Evolutionary conservation across 345 rosid genomes (phyloP).

Genomic region (Eucalyptus regnans): DNA sequence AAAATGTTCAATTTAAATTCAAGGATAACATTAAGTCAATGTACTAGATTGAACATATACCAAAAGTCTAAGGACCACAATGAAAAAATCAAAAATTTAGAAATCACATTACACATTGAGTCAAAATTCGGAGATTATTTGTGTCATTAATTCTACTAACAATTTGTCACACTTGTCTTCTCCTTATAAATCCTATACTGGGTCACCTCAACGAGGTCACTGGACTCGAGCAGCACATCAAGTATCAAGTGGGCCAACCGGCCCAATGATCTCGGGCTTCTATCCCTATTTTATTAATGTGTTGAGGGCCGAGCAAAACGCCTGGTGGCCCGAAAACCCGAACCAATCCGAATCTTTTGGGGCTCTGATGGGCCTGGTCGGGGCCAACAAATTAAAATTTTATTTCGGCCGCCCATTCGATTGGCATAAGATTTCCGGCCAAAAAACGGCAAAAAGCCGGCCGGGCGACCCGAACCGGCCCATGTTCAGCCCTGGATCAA

Average conservation of each 20-base stretch:
- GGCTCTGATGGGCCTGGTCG: background rate
- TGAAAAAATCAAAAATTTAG: too few relatives aligned
- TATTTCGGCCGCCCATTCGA: too few relatives aligned
- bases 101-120: fast-evolving
- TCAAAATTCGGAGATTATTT: too few relatives aligned
- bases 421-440: background rate
- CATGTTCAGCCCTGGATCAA: background rate
- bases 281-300: background rate
- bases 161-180: too few relatives aligned
- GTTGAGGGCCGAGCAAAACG: background rate
- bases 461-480: background rate
- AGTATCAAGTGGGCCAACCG: background rate
- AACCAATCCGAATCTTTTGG: fast-evolving
- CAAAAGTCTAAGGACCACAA: fast-evolving
- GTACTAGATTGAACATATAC: too few relatives aligned
- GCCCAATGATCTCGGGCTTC: background rate
- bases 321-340: background rate
- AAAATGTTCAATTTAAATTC: too few relatives aligned
- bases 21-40: too few relatives aligned
- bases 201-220: too few relatives aligned
- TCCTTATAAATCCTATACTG: too few relatives aligned
- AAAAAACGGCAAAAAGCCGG: too few relatives aligned
- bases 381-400: background rate
- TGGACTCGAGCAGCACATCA: background rate
- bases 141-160: too few relatives aligned